phyloP scores from a whole-genome alignment of 257 asterid species.

The Capsicum baccatum region DNA sequence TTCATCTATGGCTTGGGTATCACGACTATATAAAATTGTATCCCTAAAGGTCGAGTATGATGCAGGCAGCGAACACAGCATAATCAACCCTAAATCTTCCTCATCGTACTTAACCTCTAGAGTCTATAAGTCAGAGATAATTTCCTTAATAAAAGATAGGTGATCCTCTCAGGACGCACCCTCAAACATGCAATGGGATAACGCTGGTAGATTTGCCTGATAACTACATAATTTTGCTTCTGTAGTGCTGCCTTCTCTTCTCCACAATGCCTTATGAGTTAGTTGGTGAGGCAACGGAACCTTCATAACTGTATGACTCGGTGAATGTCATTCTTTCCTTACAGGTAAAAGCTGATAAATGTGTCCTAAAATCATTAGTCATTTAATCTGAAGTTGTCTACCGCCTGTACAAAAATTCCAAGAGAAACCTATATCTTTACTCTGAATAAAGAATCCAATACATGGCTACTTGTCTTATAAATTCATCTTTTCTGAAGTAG shows the following conservation, averaged over 20 bases:
- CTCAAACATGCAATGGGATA: no score
- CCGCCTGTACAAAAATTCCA: background rate
- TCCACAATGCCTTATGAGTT: no score
- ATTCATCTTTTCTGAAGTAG: background rate
- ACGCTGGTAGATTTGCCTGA: background rate
- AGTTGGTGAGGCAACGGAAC: constrained; percentile 70
- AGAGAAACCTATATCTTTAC: background rate
- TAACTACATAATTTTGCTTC: background rate
- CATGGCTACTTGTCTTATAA: background rate
- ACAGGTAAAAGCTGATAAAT: constrained; percentile 51
- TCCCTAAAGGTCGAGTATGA: no score
- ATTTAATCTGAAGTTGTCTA: background rate
- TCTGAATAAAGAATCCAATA: background rate
- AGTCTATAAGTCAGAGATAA: no score
- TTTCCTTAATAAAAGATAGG: no score
- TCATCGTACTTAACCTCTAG: no score
- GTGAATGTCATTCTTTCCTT: constrained; percentile 77
- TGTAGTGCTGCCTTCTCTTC: constrained; percentile 84
- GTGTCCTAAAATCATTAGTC: background rate
- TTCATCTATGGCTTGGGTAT: no score
- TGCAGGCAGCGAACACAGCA: no score
- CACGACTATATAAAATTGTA: no score
- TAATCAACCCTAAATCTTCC: no score
- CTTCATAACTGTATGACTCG: constrained; percentile 66
- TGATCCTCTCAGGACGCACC: no score